Evolutionary conservation across 345 rosid species (phyloP).

Genomic region (Moringa oleifera): DNA sequence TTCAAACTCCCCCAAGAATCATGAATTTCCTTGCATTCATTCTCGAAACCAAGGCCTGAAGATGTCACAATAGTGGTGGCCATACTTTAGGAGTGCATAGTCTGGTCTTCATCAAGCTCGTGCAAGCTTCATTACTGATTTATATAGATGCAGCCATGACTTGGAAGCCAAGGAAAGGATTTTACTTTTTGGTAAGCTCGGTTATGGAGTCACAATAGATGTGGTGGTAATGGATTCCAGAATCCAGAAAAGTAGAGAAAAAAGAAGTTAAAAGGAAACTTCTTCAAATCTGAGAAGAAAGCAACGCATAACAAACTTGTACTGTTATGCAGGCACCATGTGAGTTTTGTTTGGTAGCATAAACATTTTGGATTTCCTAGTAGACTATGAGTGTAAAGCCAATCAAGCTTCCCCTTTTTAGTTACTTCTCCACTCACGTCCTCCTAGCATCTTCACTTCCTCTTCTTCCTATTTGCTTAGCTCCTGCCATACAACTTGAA

Average conservation of each 20-base stretch:
- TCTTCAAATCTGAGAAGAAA: constrained; percentile 4
- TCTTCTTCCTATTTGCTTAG: too few relatives aligned
- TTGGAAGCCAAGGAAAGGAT: constrained; percentile 28
- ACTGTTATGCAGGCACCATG: constrained; percentile 22
- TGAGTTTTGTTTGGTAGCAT: constrained; percentile 43
- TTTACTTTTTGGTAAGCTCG: neutral
- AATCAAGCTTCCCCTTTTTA: neutral
- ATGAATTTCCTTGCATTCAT: constrained; percentile 47
- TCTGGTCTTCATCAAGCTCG: neutral
- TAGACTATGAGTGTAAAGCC: constrained; percentile 28
- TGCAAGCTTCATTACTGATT: neutral
- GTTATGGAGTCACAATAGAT: too few relatives aligned
- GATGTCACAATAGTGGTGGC: constrained; percentile 28
- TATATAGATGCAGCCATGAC: constrained; percentile 15
- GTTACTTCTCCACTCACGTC: too few relatives aligned
- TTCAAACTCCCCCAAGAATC: constrained; percentile 29
- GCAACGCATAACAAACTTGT: constrained; percentile 17
- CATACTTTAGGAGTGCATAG: constrained; percentile 17
- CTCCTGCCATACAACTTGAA: too few relatives aligned
- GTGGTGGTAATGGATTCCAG: neutral
- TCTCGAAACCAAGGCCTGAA: constrained; percentile 26
- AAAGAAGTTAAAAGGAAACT: constrained; percentile 1
- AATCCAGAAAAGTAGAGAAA: neutral
- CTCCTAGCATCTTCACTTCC: too few relatives aligned
- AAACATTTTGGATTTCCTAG: constrained; percentile 35